Evolutionary conservation across 805 yeast species (phyloP), one percentile per base, ranked within the genome.

Genomic region (Ogataea degrootiae): DNA sequence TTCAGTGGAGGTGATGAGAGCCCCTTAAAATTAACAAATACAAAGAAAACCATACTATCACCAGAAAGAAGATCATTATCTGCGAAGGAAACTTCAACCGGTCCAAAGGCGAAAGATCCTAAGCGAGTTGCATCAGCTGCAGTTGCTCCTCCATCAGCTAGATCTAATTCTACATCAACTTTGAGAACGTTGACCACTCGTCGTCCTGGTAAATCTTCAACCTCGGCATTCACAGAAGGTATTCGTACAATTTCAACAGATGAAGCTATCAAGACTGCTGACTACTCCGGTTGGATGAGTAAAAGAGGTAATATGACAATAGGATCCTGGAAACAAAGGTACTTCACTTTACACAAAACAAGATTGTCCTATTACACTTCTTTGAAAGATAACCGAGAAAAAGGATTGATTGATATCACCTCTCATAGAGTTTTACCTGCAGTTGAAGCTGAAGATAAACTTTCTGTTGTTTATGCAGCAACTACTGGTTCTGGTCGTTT

Each of bases 391-490:
- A 78, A 79, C 36, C 78, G 82, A 53, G 99, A 94, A 63, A 83
- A 86, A 57, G 99, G 99, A 0, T 71, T 94, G 46, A 94, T 94
- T 53, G 99, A 94, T 66, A 90, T 94, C 47, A 94, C 97, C 0
- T 89, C 97, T 0, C 98, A 94, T 67, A 78, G 87, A 55, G 98
- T 92, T 1, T 71, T 89, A 23, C 95, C 97, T 0, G 83, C 87
- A 0, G 75, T 73, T 49, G 91, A 85, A 49, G 68, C 75, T 14
- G 96, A 88, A 57, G 97, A 91, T 68, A 87, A 85, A 62, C 19
- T 66, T 3, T 82, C 88, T 36, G 87, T 97, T 0, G 68, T 92
- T 41, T 87, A 87, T 65, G 97, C 98, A 0, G 94, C 97, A 0
- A 83, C 92, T 33, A 85, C 96, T 3, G 97, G 97, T 8, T 84